Evolutionary conservation across 2,329 filamentous ascomycete genomes (phyloP).

Genomic region (Aureobasidium sp.): DNA sequence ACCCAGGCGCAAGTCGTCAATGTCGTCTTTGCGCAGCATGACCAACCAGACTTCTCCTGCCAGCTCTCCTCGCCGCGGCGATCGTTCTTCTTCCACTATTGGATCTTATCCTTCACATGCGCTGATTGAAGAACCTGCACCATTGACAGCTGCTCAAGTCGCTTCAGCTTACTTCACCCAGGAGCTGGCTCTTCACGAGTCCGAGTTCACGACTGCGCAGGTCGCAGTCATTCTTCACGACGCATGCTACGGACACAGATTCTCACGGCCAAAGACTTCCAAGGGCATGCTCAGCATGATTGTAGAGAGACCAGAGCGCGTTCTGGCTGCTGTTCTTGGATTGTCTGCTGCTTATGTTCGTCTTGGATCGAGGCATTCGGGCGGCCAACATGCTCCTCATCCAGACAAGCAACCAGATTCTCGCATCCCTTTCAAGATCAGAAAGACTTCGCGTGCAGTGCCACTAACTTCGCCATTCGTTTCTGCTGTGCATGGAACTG

Average conservation of each 20-base stretch:
- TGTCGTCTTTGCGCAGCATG: constrained; percentile 10
- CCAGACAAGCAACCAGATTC: constrained; percentile 53
- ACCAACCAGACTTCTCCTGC: constrained; percentile 5
- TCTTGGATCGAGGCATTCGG: constrained; percentile 72
- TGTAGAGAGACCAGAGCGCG: constrained; percentile 86
- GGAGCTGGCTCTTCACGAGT: constrained; percentile 18
- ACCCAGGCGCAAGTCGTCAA: constrained; percentile 10
- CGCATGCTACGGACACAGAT: constrained; percentile 90
- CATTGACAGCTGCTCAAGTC: constrained; percentile 49
- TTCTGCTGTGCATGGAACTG: constrained; percentile 80
- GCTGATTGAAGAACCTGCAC: constrained; percentile 31
- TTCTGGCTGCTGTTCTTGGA: constrained; percentile 76
- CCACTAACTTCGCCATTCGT: constrained; percentile 69
- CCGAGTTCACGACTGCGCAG: constrained; percentile 36
- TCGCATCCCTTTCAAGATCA: constrained; percentile 71
- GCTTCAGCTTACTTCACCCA: constrained; percentile 38
- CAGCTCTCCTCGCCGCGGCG: neutral
- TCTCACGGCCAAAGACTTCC: constrained; percentile 71
- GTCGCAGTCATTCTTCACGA: constrained; percentile 86
- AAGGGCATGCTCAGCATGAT: constrained; percentile 68
- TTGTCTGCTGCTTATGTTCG: constrained; percentile 83
- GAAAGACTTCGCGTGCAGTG: constrained; percentile 67
- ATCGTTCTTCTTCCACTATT: constrained; percentile 28
- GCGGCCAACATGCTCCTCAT: constrained; percentile 60
- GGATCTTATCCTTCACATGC: constrained; percentile 33